phyloP scores from a whole-genome alignment of 768 basidiomycete genomes.

The Myochromella boudieri region DNA sequence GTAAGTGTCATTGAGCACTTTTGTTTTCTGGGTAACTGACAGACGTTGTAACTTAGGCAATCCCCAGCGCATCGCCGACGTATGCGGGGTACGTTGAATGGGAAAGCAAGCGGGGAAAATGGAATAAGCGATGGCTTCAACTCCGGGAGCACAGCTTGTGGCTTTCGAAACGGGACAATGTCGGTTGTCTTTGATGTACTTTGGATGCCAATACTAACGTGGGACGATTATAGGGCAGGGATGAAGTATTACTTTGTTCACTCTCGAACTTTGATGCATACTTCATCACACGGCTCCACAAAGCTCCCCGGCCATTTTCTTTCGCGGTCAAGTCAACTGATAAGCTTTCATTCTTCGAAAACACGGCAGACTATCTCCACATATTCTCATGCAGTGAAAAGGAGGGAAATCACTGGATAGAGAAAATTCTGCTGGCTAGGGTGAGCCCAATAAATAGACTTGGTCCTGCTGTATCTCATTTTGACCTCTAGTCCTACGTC shows the following conservation, averaged over 20 bases:
- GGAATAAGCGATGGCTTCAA: slow-evolving; percentile 90
- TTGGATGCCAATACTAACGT: slow-evolving; percentile 5
- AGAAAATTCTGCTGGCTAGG: slow-evolving; percentile 77
- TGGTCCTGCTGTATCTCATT: no score
- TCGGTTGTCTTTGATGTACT: slow-evolving; percentile 32
- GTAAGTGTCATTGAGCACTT: slow-evolving; percentile 37
- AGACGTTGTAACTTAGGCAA: slow-evolving; percentile 25
- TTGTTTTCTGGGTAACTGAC: slow-evolving; percentile 6
- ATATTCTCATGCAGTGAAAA: slow-evolving; percentile 75
- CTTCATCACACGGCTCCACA: slow-evolving; percentile 69
- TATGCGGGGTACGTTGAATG: slow-evolving; percentile 75
- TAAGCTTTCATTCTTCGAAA: slow-evolving; percentile 83
- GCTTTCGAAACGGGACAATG: slow-evolving; percentile 88
- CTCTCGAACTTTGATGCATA: slow-evolving; percentile 91
- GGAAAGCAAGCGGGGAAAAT: slow-evolving; percentile 91
- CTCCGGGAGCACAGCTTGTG: slow-evolving; percentile 85
- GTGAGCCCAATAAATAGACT: slow-evolving; percentile 47
- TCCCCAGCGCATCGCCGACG: slow-evolving; percentile 45
- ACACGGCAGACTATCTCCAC: slow-evolving; percentile 85
- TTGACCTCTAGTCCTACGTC: slow-evolving; percentile 75
- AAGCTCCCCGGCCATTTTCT: slow-evolving; percentile 80
- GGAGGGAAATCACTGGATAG: slow-evolving; percentile 78
- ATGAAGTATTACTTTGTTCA: slow-evolving; percentile 79
- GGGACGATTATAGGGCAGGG: slow-evolving; percentile 64
- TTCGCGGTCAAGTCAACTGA: slow-evolving; percentile 91